A percentile compares a stretch with the other conserved stretches of the same genome.
phyloP scores from a whole-genome alignment of 176 grass and related monocot species.

The Aegilops umbellulata region DNA sequence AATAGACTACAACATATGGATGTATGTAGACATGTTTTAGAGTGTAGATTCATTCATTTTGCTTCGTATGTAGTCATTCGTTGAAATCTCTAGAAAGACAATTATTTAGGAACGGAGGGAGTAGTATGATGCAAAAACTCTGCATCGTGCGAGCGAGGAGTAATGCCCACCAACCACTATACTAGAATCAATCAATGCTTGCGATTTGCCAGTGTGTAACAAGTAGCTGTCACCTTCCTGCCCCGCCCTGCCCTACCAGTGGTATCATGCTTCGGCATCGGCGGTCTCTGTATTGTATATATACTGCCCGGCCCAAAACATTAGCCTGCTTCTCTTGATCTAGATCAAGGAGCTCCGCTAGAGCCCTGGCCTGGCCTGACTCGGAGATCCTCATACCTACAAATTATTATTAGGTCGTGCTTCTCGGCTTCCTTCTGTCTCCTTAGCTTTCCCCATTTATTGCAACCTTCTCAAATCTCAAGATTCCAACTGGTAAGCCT shows the following conservation, averaged over 20 bases:
- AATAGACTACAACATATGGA: too few species aligned
- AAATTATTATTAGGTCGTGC: neutral
- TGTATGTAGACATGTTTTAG: too few species aligned
- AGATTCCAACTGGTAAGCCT: constrained; percentile 14
- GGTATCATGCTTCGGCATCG: neutral
- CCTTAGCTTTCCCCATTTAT: constrained; percentile 15
- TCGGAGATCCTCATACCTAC: neutral
- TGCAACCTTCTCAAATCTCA: constrained; percentile 1
- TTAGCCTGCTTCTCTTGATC: constrained; percentile 24
- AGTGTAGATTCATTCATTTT: too few species aligned
- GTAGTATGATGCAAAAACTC: constrained; percentile 1
- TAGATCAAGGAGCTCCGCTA: constrained; percentile 18
- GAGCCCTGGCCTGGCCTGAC: neutral
- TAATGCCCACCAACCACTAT: constrained; percentile 33
- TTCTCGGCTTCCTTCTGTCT: neutral
- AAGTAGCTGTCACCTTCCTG: constrained; percentile 40
- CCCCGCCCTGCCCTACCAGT: neutral
- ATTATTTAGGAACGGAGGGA: too few species aligned
- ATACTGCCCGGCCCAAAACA: constrained; percentile 14
- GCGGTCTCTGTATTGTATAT: neutral
- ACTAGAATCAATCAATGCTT: constrained; percentile 24
- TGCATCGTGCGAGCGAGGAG: constrained; percentile 31
- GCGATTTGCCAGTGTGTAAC: neutral
- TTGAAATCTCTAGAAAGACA: too few species aligned
- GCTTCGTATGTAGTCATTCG: too few species aligned